These are phyloP conservation scores for Poteriospumella lacustris DNA, from an alignment of 108 stramenopile species.

Conservation along the genomic window DNA sequence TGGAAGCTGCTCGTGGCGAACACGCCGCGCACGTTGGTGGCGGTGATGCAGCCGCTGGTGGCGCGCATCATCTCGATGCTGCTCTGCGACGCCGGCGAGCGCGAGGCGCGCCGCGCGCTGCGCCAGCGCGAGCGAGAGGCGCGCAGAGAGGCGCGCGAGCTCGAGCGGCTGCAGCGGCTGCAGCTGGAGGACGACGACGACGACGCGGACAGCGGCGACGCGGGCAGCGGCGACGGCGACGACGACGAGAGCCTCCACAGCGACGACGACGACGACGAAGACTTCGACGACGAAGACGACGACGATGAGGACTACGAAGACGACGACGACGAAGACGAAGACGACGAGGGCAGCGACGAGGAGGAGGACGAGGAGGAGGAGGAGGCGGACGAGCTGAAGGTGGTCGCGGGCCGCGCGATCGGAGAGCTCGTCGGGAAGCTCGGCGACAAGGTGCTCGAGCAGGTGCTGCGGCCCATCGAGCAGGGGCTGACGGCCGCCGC, in stretches of 20 bases:
- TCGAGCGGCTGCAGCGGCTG: too few relatives aligned
- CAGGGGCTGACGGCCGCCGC: conserved; percentile 76
- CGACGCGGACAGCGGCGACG: background rate
- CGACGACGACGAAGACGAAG: background rate
- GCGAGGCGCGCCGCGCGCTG: too few relatives aligned
- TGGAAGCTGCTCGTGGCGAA: conserved; percentile 97
- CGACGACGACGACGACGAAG: background rate
- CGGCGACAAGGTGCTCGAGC: conserved; percentile 88
- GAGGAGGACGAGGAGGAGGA: too few relatives aligned
- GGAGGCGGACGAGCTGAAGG: conserved; percentile 45
- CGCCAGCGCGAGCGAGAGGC: too few relatives aligned
- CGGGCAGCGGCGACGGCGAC: too few relatives aligned
- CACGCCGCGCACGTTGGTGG: conserved; percentile 80
- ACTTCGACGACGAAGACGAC: background rate
- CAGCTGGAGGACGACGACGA: conserved; percentile 36
- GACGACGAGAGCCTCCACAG: background rate
- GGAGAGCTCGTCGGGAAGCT: conserved; percentile 95
- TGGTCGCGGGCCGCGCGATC: conserved; percentile 83
- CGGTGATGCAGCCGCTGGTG: conserved; percentile 84
- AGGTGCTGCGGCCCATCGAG: conserved; percentile 86
- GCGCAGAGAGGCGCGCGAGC: too few relatives aligned
- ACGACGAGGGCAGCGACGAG: background rate
- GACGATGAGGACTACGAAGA: conserved; percentile 34
- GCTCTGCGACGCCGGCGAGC: conserved; percentile 33
- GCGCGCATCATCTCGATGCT: conserved; percentile 71